Base-by-base conservation (phyloP, 331 rosid genomes). In the Rhamnella rubrinervis region DNA sequence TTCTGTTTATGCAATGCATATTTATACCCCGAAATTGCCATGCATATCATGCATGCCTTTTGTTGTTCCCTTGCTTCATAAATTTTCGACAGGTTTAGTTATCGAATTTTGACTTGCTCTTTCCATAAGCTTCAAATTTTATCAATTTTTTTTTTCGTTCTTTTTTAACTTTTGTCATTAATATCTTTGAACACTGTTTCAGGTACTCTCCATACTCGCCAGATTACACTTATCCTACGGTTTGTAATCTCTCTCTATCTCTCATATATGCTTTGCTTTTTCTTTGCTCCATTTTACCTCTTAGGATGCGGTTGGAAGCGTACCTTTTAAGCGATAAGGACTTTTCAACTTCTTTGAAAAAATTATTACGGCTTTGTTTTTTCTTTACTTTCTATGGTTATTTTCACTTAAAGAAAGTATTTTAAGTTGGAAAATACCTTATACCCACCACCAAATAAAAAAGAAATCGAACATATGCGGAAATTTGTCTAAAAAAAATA, bases 181-280 rank as follows among this genome's bases (percentile, higher is more conserved):
- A 57, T 61, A 0, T 49, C 19, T 49, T 49, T 8, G 13, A 14
- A 25, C 8, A 4, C 18, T 65, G 5, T 85, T 86, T 85, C 88
- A 93, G 98, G 95, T 93, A 93, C 82, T 90, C 98, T 78, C 76
- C 97, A 31, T 93, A 93, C 85, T 93, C 98, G 68, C 92, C 95
- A 21, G 98, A 93, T 75, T 93, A 91, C 79, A 78, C 87, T 61
- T 93, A 93, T 44, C 97, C 97, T 40, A 83, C 95, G 98, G 98
- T 93, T 75, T 78, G 95, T 87, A 73, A 78, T 59, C 19, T 1
- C 44, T 70, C 49, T 44, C 49, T 44, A 2, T 44, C 49, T 71
- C 18, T 26, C 3, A 16, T 9, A 8, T 55, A 8, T 55, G 9
- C 9, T 55, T 35, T n/a, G 37, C n/a, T 53, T 60, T 26, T 15